Conservation (phyloP, 2,329 filamentous ascomycete genomes). For the Aspergillus sp. region DNA sequence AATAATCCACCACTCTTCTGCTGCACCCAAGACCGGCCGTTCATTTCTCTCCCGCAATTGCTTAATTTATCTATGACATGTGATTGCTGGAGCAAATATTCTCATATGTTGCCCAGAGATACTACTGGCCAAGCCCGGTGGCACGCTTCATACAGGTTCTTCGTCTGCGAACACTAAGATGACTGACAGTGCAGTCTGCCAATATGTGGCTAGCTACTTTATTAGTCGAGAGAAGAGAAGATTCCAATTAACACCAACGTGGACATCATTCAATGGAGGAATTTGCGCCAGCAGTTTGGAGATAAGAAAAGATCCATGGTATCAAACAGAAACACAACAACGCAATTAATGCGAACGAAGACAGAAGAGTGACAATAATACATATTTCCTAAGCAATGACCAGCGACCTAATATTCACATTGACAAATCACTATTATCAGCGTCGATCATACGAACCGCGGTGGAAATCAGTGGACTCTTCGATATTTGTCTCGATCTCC, state of each 20-base stretch:
- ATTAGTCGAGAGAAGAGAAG: neutral
- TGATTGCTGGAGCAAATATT: neutral
- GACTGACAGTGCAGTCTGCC: too few species aligned
- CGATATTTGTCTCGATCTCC: conserved; percentile 31
- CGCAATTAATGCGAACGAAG: neutral
- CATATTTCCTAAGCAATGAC: neutral
- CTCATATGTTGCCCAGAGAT: neutral
- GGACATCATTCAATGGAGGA: too few species aligned
- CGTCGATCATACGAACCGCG: neutral
- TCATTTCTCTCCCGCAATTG: too few species aligned
- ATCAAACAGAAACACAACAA: neutral
- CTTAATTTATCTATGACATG: neutral
- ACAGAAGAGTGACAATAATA: neutral
- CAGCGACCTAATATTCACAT: neutral
- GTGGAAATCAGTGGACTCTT: conserved; percentile 14
- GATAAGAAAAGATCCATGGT: neutral
- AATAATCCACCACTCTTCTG: neutral
- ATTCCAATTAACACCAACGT: neutral
- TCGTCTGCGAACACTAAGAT: too few species aligned
- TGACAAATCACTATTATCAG: neutral
- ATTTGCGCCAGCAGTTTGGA: neutral
- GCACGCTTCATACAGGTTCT: neutral
- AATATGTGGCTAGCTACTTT: too few species aligned
- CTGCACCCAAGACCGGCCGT: neutral
- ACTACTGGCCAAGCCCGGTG: neutral